phyloP scores from a whole-genome alignment of 2,329 filamentous ascomycete genomes.

The Zasmidium angulare region DNA sequence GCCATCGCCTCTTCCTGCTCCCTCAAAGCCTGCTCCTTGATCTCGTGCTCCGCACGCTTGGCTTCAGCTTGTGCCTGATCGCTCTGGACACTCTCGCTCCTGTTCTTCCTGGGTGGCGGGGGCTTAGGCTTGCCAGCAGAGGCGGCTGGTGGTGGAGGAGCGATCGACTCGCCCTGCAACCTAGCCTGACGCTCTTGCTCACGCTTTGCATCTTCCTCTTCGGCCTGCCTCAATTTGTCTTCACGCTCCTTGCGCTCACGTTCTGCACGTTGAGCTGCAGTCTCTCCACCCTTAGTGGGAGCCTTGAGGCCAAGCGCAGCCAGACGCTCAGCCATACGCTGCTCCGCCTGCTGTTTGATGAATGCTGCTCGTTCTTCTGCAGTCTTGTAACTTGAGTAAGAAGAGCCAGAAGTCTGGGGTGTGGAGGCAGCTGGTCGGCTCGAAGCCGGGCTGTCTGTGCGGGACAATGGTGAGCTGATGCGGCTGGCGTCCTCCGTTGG shows the following conservation, averaged over 20 bases:
- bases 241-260: constrained; percentile 85
- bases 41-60: constrained; percentile 59
- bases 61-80: constrained; percentile 56
- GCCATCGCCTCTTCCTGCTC: constrained; percentile 76
- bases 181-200: constrained; percentile 84
- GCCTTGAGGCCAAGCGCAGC: constrained; percentile 90
- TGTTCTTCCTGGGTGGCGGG: constrained; percentile 70
- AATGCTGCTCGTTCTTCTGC: constrained; percentile 92
- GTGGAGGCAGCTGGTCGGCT: constrained; percentile 37
- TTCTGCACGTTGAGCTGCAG: constrained; percentile 78
- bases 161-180: constrained; percentile 72
- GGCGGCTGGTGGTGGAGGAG: constrained; percentile 56
- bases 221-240: constrained; percentile 81
- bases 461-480: constrained; percentile 26
- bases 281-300: constrained; percentile 75
- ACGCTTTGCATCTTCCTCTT: constrained; percentile 87
- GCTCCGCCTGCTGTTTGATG: constrained; percentile 95
- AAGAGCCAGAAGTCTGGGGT: constrained; percentile 55
- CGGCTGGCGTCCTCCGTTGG: constrained; percentile 30
- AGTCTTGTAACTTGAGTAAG: constrained; percentile 82
- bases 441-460: constrained; percentile 34
- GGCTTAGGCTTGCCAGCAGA: constrained; percentile 43
- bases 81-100: constrained; percentile 59
- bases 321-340: constrained; percentile 93
- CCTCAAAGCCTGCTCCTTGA: constrained; percentile 55